Evolutionary conservation across 805 yeast species (phyloP), one percentile per base, ranked within the genome.

Genomic region (Barnettozyma vustinii): DNA sequence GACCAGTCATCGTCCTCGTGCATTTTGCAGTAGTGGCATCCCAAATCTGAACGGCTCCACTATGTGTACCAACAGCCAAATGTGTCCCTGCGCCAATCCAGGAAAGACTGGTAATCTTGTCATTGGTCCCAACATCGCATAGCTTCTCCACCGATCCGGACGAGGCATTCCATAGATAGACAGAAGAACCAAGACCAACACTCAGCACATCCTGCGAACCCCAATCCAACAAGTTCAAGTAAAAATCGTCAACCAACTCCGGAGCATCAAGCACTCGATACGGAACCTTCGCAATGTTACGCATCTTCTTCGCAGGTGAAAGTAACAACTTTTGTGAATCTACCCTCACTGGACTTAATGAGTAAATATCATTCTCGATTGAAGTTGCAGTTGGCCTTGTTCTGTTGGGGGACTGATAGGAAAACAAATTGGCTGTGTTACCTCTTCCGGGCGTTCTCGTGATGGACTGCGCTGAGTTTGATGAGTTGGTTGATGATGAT

Each of bases 71-170:
- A 7, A 94, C 82, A 0, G 99, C 98, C 44, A 94, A 61, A 69
- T 94, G 97, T 13, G 96, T 85, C 16, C 98, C 98, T 10, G 92
- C 80, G 21, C 92, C 95, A 43, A 92, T 87, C 99, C 99, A 94
- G 48, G 87, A 81, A 36, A 92, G 70, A 56, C 96, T 83, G 8
- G 97, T 87, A 21, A 89, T 86, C 43, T 73, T 70, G 56, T 91
- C 97, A 54, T 75, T 74, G 36, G 73, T 75, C 1, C 78, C 81
- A 27, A 92, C 71, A 54, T 86, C 87, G 59, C 96, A 87, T 35
- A 94, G 73, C 56, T 90, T 77, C 51, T 81, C 81, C 1, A 92
- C 97, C 2, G 83, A 78, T 18, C 96, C 96, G 0, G 89, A 80
- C 9, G 81, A 72, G 1, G 96, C 96, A 63, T 90, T 90, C 88